Percentiles rank a stretch among this genome's conserved stretches.
Evolutionary conservation across 352 stramenopile species (phyloP).

Genomic region (Globisporangium paroecandrum): DNA sequence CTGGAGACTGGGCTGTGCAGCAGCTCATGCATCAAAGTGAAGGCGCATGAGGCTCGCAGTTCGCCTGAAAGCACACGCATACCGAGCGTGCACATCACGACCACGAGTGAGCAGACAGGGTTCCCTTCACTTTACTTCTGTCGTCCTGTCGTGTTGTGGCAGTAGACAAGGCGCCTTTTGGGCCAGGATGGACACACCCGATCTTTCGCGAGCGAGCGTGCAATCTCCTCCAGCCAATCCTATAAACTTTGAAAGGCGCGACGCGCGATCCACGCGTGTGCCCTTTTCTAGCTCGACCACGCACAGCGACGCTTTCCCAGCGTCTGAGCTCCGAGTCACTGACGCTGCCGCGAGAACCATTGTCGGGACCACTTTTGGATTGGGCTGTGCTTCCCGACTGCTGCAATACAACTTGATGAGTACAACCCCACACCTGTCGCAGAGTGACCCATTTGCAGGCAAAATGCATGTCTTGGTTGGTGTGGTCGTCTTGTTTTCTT

Average conservation of each 20-base stretch:
- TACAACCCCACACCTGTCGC: neutral
- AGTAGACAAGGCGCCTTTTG: neutral
- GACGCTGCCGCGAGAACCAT: neutral
- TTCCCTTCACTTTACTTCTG: neutral
- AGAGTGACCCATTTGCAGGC: neutral
- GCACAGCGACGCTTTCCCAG: neutral
- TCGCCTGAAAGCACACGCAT: neutral
- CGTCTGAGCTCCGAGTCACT: neutral
- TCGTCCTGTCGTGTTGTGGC: constrained; percentile 3
- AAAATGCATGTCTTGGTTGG: neutral
- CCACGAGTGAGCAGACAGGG: neutral
- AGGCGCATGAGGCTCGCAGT: neutral
- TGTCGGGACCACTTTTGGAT: neutral
- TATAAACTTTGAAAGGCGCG: neutral
- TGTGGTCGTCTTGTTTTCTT: neutral
- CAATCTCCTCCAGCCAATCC: constrained; percentile 2
- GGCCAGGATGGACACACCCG: neutral
- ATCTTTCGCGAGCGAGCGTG: neutral
- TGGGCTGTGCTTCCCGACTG: neutral
- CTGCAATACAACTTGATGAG: neutral
- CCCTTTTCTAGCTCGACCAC: neutral
- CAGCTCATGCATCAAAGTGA: too few relatives aligned
- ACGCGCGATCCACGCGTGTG: neutral
- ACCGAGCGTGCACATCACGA: too few relatives aligned
- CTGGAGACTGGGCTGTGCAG: neutral